Evolutionary conservation across 352 stramenopile genomes (phyloP), one percentile per base, ranked within the genome.

Genomic region (Detonula confervacea): DNA sequence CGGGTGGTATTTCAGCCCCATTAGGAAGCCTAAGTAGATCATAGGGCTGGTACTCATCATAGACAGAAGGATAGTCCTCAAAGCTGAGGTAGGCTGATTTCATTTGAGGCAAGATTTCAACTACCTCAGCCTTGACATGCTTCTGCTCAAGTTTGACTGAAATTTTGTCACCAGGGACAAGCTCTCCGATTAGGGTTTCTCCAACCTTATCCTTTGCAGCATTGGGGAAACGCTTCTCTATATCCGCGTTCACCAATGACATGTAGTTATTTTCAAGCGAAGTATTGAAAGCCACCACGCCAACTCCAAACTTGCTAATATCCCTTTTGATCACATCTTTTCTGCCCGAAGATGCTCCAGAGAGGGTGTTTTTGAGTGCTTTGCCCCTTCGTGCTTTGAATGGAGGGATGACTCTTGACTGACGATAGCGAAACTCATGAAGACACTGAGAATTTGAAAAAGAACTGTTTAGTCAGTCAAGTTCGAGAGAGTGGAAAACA

Each of bases 341-440:
- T 4, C 75, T 24, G 8, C 51, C 66, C 56, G 56, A 63, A 35
- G 59, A 74, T 42, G 33, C 2, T 44, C 47, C 33, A 20, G 68
- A 75, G 3, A 87, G 52, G 7, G 66, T 80, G 29, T 84, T 81
- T 79, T 73, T 81, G 25, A 86, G 49, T 27, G 68, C 65, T 76
- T 81, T 80, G n/a, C 65, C 77, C 27, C 59, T 68, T 18, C 77
- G 57, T 22, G 60, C 5, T 67, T 86, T 86, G 71, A 86, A 81
- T 72, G 49, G 57, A 55, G 77, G 77, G 18, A 81, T 62, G 16
- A 44, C 16, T 22, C 56, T 71, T 27, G 59, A 81, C 30, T 72
- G 57, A 30, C 87, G 70, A 67, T 90, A 88, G 12, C 80, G 73
- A 59, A 88, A 93, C 39, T 91, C 81, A 77, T 93, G 87, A 18